phyloP scores from a whole-genome alignment of 305 asterid species.

The Solanum hybrid region DNA sequence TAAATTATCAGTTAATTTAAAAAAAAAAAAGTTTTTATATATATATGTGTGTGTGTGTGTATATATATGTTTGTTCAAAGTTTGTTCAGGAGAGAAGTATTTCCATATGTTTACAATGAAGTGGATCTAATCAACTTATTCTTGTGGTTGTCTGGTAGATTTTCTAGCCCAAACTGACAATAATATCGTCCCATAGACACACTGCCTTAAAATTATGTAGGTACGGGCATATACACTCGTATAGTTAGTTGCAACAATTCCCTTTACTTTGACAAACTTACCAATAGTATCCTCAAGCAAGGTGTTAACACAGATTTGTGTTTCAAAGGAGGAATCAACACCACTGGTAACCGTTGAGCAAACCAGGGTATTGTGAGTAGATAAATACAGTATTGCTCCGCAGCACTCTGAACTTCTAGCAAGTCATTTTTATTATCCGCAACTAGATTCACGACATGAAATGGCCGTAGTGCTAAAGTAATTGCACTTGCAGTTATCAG shows the following conservation, averaged over 20 bases:
- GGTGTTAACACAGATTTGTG: conserved; percentile 75
- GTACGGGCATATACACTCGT: background rate
- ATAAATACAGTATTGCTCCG: conserved; percentile 57
- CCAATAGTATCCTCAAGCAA: conserved; percentile 74
- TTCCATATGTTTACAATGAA: background rate
- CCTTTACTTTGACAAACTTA: conserved; percentile 33
- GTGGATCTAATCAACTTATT: background rate
- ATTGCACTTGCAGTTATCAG: conserved; percentile 75
- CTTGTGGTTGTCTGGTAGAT: background rate
- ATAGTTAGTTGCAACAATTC: background rate
- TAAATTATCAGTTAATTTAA: background rate
- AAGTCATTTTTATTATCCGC: conserved; percentile 23
- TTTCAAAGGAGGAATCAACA: conserved; percentile 79
- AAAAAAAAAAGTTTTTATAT: no score
- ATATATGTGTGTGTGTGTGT: no score
- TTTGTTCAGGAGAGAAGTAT: background rate
- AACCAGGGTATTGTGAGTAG: conserved; percentile 85
- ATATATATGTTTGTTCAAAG: background rate
- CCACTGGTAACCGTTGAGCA: conserved; percentile 70
- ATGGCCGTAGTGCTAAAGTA: conserved; percentile 79
- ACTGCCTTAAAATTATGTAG: background rate
- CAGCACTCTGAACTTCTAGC: conserved; percentile 38
- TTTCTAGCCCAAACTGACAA: background rate
- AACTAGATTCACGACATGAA: conserved; percentile 40
- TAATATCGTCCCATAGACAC: background rate